These are phyloP conservation scores for Diaporthe capsici DNA, from an alignment of 2,329 filamentous ascomycete genomes.

Conservation along the genomic window DNA sequence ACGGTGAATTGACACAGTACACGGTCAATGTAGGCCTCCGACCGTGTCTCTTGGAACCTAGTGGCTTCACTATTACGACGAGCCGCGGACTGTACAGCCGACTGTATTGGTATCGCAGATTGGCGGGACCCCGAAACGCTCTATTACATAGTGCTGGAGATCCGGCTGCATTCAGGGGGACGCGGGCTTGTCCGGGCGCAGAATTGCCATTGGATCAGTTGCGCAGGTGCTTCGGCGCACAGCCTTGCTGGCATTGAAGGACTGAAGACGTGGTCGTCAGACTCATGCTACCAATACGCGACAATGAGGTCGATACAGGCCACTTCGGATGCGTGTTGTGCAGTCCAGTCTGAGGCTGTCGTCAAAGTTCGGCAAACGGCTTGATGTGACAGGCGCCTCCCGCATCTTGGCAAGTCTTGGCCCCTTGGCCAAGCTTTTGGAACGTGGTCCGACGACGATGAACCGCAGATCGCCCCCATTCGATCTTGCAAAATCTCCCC, in stretches of 20 bases:
- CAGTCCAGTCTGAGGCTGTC: constrained; percentile 14
- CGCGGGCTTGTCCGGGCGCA: neutral
- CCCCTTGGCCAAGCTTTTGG: constrained; percentile 36
- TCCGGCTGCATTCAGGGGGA: neutral
- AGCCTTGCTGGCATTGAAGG: constrained; percentile 26
- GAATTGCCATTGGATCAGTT: neutral
- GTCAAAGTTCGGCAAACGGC: constrained; percentile 29
- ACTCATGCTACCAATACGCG: neutral
- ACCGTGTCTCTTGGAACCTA: neutral
- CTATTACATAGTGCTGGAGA: neutral
- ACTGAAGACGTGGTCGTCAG: constrained; percentile 14
- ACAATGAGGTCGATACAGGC: neutral
- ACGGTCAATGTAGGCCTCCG: neutral
- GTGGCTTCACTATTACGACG: neutral
- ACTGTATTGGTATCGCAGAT: neutral
- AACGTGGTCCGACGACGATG: constrained; percentile 32
- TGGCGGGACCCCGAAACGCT: neutral
- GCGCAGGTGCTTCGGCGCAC: constrained; percentile 23
- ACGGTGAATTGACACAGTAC: neutral
- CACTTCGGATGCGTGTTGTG: neutral
- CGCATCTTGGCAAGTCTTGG: constrained; percentile 37
- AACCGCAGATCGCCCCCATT: constrained; percentile 28
- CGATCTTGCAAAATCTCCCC: neutral
- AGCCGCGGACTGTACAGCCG: neutral
- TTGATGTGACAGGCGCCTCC: constrained; percentile 26